phyloP scores from a whole-genome alignment of 2,329 filamentous ascomycete genomes.

The Verruconis gallopava region DNA sequence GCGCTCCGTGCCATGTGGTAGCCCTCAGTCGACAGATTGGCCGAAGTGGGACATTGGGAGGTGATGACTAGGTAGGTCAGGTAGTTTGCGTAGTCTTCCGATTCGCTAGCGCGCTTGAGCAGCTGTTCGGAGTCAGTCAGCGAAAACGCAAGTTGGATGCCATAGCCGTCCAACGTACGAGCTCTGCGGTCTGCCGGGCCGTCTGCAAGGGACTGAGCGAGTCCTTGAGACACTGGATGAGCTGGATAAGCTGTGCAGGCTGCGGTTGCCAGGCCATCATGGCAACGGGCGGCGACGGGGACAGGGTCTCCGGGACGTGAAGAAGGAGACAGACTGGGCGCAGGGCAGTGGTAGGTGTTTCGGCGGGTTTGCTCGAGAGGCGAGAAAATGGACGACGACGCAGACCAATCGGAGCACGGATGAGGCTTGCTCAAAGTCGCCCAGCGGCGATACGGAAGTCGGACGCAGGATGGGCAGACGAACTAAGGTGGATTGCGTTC shows the following conservation, averaged over 20 bases:
- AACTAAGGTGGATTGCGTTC: too few relatives aligned
- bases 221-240: constrained; percentile 80
- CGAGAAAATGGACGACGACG: too few relatives aligned
- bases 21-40: constrained; percentile 46
- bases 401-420: too few relatives aligned
- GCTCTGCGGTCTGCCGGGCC: constrained; percentile 79
- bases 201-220: constrained; percentile 73
- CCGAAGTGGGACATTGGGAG: constrained; percentile 44
- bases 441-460: too few relatives aligned
- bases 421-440: too few relatives aligned
- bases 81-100: constrained; percentile 95
- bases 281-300: too few relatives aligned
- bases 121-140: constrained; percentile 45
- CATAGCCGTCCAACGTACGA: constrained; percentile 41
- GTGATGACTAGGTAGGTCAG: constrained; percentile 81
- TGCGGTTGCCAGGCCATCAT: constrained; percentile 86
- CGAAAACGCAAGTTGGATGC: not conserved
- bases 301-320: too few relatives aligned
- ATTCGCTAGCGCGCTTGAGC: constrained; percentile 76
- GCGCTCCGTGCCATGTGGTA: constrained; percentile 72
- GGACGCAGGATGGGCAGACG: too few relatives aligned
- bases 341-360: too few relatives aligned
- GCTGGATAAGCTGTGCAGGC: constrained; percentile 75
- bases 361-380: too few relatives aligned
- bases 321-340: too few relatives aligned